Conservation (phyloP, 768 basidiomycete species). For the Kwoniella shandongensis region DNA sequence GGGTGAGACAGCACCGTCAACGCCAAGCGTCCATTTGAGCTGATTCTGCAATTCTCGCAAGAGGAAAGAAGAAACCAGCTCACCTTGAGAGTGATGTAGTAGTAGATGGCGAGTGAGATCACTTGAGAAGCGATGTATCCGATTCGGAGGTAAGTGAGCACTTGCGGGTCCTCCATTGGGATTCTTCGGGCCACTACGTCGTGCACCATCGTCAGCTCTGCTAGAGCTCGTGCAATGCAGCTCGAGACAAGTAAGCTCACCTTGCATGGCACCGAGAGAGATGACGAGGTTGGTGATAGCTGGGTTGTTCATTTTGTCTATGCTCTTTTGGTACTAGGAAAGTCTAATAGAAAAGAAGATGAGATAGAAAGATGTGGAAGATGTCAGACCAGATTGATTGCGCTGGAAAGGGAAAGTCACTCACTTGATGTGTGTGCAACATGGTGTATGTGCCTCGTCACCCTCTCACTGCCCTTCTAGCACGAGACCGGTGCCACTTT, state of each 20-base stretch:
- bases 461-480: too few species aligned
- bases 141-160: constrained; percentile 76
- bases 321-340: constrained; percentile 4
- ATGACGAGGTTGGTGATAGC: constrained; percentile 74
- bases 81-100: constrained; percentile 73
- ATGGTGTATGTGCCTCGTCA: too few species aligned
- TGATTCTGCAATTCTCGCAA: not conserved
- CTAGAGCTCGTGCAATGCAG: constrained; percentile 11
- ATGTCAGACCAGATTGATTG: too few species aligned
- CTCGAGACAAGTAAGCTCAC: constrained; percentile 55
- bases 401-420: too few species aligned
- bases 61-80: constrained; percentile 34
- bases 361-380: constrained; percentile 22
- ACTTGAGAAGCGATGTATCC: constrained; percentile 77
- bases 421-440: too few species aligned
- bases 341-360: not conserved
- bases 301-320: constrained; percentile 46
- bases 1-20: not conserved
- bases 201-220: too few species aligned
- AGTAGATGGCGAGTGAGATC: constrained; percentile 72
- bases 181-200: constrained; percentile 81
- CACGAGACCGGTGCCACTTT: too few species aligned
- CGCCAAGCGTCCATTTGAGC: not conserved
- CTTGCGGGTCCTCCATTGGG: constrained; percentile 81
- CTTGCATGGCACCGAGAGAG: constrained; percentile 90